phyloP scores from a whole-genome alignment of 768 basidiomycete species.

The Myochromella boudieri region DNA sequence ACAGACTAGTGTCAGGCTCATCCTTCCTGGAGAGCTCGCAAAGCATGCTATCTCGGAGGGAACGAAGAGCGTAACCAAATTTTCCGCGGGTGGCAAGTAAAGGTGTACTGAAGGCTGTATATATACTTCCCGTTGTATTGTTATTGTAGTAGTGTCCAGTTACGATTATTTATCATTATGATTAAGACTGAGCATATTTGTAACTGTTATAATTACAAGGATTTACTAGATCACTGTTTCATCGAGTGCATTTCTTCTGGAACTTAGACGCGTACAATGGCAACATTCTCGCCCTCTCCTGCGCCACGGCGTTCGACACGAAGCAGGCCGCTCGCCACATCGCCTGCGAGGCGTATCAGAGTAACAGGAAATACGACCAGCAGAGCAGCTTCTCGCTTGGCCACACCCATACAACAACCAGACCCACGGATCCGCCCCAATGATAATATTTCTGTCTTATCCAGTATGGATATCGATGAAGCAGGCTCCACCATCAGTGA shows the following conservation, averaged over 20 bases:
- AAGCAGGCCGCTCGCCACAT: constrained; percentile 24
- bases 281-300: constrained; percentile 62
- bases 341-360: constrained; percentile 30
- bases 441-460: constrained; percentile 44
- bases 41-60: constrained; percentile 91
- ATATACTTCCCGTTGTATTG: neutral
- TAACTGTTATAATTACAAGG: constrained; percentile 5
- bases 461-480: constrained; percentile 72
- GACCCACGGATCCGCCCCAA: constrained; percentile 18
- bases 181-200: constrained; percentile 5
- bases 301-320: constrained; percentile 55
- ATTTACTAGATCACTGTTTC: neutral
- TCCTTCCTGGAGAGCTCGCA: constrained; percentile 82
- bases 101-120: neutral
- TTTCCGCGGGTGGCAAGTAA: constrained; percentile 52
- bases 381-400: constrained; percentile 38
- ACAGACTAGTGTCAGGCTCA: constrained; percentile 80
- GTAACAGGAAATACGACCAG: constrained; percentile 22
- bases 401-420: constrained; percentile 35
- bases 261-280: constrained; percentile 34
- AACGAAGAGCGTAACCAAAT: constrained; percentile 33
- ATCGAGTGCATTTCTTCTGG: neutral
- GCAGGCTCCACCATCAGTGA: constrained; percentile 38
- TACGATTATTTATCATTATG: neutral
- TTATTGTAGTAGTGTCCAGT: neutral